Base-by-base conservation (phyloP, 1,284 basidiomycete genomes). In the Leccinum subrobustum region DNA sequence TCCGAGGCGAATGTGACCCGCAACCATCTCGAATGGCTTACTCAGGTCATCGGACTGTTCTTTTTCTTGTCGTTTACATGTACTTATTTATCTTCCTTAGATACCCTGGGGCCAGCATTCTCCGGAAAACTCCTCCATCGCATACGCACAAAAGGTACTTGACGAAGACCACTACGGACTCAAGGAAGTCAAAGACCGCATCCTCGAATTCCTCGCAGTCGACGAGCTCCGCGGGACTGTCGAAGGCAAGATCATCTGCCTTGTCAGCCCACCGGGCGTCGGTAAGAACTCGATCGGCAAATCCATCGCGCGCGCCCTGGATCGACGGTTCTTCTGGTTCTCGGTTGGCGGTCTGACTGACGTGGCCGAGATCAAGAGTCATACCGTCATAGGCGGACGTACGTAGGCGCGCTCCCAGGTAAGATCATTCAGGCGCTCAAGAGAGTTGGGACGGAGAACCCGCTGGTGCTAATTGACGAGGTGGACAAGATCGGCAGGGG, bases 301-400 rank as follows among this genome's bases (percentile, higher is more conserved):
- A 81, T 93, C 90, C n/a, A 95, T 97, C 58, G 89, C 95, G 0
- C 83, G 93, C 8, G 93, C 94, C 7, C 78, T 97, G 50, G 86
- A 91, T 57, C 79, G 95, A 58, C 87, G 93, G 71, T 96, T 97
- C 80, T 96, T 95, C 85, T 85, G 96, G 52, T 98, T 99, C 80
- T 95, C 93, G 12, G 96, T 99, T 4, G 97, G 97, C 67, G 96
- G 97, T 27, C 77, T 99, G 70, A 95, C 94, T 60, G 96, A 99
- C 72, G 96, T 98, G 0, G 97, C 96, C 58, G 97, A 99, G 83
- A 98, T 99, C 76, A 99, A 99, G 79, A 97, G 97, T 3, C 96
- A 25, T 25, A 25, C 23, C 4, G 23, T 25, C 23, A 99, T 74
- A 81, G 97, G 68, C 80, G 97, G 71, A 99, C 96, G 20, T 99